Evolutionary conservation across 805 yeast genomes (phyloP), one percentile per base, ranked within the genome.

Genomic region (Priceomyces carsonii): DNA sequence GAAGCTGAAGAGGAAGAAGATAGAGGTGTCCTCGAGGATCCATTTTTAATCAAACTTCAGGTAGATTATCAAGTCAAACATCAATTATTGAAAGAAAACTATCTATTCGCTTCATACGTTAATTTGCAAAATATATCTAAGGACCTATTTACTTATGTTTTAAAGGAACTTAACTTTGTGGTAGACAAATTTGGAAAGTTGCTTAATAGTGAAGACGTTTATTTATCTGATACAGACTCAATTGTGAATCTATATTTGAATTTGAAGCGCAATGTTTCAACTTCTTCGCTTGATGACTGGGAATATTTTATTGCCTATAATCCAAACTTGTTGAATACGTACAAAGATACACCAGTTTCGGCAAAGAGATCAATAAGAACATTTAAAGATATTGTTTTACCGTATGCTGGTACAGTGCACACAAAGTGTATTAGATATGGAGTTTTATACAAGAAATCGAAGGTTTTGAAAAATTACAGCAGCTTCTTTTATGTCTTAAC

Each of bases 241-340:
- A 7, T 39, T 39, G 42, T 39, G 40, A 57, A 45, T 38, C 41
- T 57, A 29, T 59, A 48, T 21, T 47, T 45, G 26, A 51, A 51
- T 10, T 44, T 65, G 29, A 56, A 52, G 35, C 40, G 44, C 28
- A 50, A 57, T 31, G 45, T 63, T 8, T 40, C 59, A n/a, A 29
- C 44, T 5, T 49, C 59, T 26, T 42, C 65, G 4, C 51, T 38
- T 25, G 20, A 42, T 18, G 71, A 66, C 32, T 68, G 73, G 73
- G 67, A 61, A 35, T 48, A 53, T 37, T 68, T 66, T 38, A 54
- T 67, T 36, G 40, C 59, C 1, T 50, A 53, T 39, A 68, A 65
- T 42, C 50, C 75, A 28, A 79, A 82, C 57, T 85, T 87, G 51
- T 73, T 87, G 35, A 80, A 82, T 47, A 38, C 43, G 9, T 51